Evolutionary conservation across 2,329 filamentous ascomycete genomes (phyloP).

Genomic region (Ceratocystis cacaofunesta): DNA sequence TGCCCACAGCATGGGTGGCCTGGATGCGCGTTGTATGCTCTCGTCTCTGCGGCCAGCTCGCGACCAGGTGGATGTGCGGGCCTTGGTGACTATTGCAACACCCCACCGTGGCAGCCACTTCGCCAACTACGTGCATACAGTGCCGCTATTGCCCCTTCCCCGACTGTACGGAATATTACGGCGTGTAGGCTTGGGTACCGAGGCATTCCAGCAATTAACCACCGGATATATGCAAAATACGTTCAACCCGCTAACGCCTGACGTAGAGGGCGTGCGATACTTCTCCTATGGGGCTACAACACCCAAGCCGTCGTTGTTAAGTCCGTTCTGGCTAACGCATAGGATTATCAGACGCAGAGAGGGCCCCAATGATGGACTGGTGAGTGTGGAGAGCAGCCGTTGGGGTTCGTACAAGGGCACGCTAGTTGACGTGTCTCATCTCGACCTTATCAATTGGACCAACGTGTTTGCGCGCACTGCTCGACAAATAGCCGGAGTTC

Average conservation of each 20-base stretch:
- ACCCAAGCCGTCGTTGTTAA: constrained; percentile 42
- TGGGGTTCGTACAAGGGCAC: constrained; percentile 53
- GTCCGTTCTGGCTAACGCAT: constrained; percentile 43
- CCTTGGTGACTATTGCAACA: constrained; percentile 40
- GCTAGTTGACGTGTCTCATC: constrained; percentile 44
- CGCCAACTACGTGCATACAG: constrained; percentile 38
- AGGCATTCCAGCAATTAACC: constrained; percentile 47
- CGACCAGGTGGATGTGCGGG: constrained; percentile 29
- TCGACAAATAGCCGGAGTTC: constrained; percentile 37
- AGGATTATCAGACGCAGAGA: constrained; percentile 35
- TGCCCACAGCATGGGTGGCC: constrained; percentile 52
- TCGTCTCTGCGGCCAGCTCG: constrained; percentile 35
- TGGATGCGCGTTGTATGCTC: constrained; percentile 52
- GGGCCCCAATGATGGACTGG: constrained; percentile 51
- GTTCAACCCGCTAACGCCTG: constrained; percentile 44
- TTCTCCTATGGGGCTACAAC: constrained; percentile 47
- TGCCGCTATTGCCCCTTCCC: constrained; percentile 32
- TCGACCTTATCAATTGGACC: constrained; percentile 55
- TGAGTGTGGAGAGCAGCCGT: constrained; percentile 46
- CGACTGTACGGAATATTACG: constrained; percentile 39
- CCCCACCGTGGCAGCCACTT: constrained; percentile 42
- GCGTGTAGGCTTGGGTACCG: constrained; percentile 39
- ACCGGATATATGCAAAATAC: constrained; percentile 40
- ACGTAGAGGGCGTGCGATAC: constrained; percentile 39
- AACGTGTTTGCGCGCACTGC: constrained; percentile 43